Conservation (phyloP, 371 early-diverging fungal species). For the Lichtheimia ornata region DNA sequence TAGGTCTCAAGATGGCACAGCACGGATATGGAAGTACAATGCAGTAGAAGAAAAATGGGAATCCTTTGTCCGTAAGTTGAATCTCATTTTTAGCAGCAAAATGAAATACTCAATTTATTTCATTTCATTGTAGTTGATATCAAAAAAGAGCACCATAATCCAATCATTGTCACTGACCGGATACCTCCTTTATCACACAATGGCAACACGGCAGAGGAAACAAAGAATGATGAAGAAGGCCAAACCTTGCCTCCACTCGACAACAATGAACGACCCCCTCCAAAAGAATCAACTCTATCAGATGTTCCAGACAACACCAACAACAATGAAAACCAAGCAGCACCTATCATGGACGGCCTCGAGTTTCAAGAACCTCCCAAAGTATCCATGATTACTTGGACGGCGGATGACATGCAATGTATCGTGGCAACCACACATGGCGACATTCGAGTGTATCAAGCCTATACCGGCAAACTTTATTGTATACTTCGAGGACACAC, state of each 20-base stretch:
- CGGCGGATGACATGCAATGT: conserved; percentile 59
- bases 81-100: not conserved
- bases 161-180: not conserved
- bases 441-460: conserved; percentile 65
- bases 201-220: not conserved
- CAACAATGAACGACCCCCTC: conserved; percentile 2
- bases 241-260: too few relatives aligned
- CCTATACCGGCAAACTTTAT: conserved; percentile 56
- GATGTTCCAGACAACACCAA: not conserved
- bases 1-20: conserved; percentile 55
- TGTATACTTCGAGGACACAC: conserved; percentile 62
- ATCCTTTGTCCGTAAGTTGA: conserved; percentile 34
- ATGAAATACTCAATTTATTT: not conserved
- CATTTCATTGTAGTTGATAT: conserved; percentile 27
- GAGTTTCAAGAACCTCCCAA: conserved; percentile 22
- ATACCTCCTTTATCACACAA: not conserved
- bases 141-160: conserved; percentile 13
- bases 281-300: not conserved
- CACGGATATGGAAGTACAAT: conserved; percentile 49
- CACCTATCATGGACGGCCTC: not conserved
- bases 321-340: not conserved
- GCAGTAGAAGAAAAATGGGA: conserved; percentile 32
- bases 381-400: conserved; percentile 65
- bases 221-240: not conserved
- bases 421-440: conserved; percentile 64